Evolutionary conservation across 1,139 yeast genomes (phyloP), one percentile per base, ranked within the genome.

Genomic region (Waltiozyma sp.): DNA sequence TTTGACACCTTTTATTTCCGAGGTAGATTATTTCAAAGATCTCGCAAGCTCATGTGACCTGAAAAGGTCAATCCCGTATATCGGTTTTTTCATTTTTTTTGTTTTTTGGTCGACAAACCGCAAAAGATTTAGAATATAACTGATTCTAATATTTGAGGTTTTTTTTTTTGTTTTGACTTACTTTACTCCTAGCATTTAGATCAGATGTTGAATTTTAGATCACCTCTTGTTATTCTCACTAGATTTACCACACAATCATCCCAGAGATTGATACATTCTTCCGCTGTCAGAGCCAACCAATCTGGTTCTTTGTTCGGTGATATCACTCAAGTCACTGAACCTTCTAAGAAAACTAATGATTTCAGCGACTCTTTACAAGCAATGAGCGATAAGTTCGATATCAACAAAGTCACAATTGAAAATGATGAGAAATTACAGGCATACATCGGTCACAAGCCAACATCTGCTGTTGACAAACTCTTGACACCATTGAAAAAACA

Each of bases 401-500:
- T 40, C 28, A 41, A 28, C n/a, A 48, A 42, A 26, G 51, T 58
- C 37, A 62, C 65, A 1, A 56, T 69, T 3, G 58, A 61, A 38
- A 61, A 63, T 40, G 78, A 66, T 55, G 55, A 39, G 52, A 62
- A 51, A 54, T 57, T 61, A 58, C 80, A 60, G 62, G 72, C 56
- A 53, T 69, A 45, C 51, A 58, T 63, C 53, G 64, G 61, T 50
- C 56, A 59, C 33, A 64, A 50, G 55, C 74, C 72, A 50, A 56
- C 65, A 48, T 48, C 62, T 44, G 68, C 80, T 0, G 65, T 68
- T 8, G 70, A 73, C 38, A 55, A 63, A 38, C 61, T 75, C 21
- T 60, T 88, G 21, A 73, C 88, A 13, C 94, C 95, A n/a, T 67
- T 87, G 49, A 88, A 87, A 62, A 71, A 71, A 51, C 66, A 70